Conservation (phyloP, 257 asterid genomes). For the Nicotiana benthamiana region DNA sequence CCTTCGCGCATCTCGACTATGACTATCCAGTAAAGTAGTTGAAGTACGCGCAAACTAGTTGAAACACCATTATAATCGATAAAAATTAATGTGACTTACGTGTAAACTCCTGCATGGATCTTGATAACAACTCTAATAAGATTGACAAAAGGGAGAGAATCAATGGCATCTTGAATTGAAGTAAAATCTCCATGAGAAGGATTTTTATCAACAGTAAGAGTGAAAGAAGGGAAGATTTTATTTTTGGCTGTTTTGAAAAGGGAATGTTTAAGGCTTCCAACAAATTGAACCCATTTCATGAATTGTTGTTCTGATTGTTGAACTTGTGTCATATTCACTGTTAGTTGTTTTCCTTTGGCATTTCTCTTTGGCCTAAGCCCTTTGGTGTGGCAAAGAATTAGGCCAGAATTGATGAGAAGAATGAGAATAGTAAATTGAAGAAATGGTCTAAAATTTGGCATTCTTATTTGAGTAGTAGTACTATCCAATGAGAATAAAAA, state of each 20-base stretch:
- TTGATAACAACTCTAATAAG: conserved; percentile 70
- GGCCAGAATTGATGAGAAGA: conserved; percentile 20
- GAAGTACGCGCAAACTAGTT: accelerated
- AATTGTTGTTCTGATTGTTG: conserved; percentile 62
- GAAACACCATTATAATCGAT: neutral
- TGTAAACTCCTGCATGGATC: conserved; percentile 84
- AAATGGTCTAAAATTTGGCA: conserved; percentile 21
- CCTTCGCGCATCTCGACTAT: neutral
- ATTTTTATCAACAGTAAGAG: conserved; percentile 64
- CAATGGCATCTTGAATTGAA: conserved; percentile 76
- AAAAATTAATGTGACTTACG: conserved; percentile 29
- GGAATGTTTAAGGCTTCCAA: conserved; percentile 70
- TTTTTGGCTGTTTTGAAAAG: conserved; percentile 60
- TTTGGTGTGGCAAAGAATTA: conserved; percentile 40
- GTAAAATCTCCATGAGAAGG: conserved; percentile 69
- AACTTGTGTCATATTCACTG: conserved; percentile 43
- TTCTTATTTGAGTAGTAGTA: conserved; percentile 1
- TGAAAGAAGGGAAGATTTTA: conserved; percentile 61
- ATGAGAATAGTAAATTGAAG: conserved; percentile 8
- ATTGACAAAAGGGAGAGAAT: conserved; percentile 71
- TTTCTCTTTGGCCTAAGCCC: conserved; percentile 34
- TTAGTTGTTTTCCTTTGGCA: conserved; percentile 14
- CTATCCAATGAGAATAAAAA: conserved; percentile 1
- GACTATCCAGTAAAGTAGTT: neutral
- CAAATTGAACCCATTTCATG: conserved; percentile 73